These are phyloP conservation scores for Oryza glaberrima DNA, from an alignment of 176 grass and related monocot species.

Conservation along the genomic window DNA sequence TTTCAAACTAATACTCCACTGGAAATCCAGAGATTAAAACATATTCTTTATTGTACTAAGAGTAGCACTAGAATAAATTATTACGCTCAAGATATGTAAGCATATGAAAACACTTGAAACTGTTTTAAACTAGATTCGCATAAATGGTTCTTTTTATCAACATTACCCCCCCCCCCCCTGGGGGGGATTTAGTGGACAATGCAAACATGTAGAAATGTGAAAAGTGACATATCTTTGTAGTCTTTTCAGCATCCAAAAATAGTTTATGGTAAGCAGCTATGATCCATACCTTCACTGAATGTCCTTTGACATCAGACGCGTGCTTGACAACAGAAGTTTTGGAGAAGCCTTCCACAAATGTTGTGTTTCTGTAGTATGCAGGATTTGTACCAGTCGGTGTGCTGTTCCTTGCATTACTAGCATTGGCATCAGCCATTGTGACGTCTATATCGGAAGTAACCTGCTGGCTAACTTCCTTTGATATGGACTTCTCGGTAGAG, in stretches of 20 bases:
- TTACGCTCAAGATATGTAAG: conserved; percentile 24
- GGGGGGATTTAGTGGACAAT: background rate
- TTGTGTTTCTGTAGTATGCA: conserved; percentile 70
- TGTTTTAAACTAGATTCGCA: conserved; percentile 16
- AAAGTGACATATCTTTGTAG: background rate
- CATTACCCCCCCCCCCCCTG: background rate
- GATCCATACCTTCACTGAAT: conserved; percentile 79
- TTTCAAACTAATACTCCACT: conserved; percentile 19
- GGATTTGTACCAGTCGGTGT: conserved; percentile 52
- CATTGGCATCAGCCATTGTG: conserved; percentile 80
- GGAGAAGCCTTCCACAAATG: conserved; percentile 95
- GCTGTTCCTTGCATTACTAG: conserved; percentile 64
- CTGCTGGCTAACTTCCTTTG: conserved; percentile 71
- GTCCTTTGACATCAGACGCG: conserved; percentile 79
- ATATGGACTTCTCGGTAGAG: conserved; percentile 62
- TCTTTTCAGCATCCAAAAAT: background rate
- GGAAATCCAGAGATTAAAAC: background rate
- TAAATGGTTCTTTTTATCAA: background rate
- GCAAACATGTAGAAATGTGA: background rate
- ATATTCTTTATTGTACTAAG: conserved; percentile 1
- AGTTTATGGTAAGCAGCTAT: conserved; percentile 4
- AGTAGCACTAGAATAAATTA: conserved; percentile 10
- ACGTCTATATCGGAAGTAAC: conserved; percentile 70
- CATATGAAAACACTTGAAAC: conserved; percentile 10
- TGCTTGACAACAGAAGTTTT: conserved; percentile 97